phyloP scores from a whole-genome alignment of 805 yeast species.

The Jamesozyma spencerorum region DNA sequence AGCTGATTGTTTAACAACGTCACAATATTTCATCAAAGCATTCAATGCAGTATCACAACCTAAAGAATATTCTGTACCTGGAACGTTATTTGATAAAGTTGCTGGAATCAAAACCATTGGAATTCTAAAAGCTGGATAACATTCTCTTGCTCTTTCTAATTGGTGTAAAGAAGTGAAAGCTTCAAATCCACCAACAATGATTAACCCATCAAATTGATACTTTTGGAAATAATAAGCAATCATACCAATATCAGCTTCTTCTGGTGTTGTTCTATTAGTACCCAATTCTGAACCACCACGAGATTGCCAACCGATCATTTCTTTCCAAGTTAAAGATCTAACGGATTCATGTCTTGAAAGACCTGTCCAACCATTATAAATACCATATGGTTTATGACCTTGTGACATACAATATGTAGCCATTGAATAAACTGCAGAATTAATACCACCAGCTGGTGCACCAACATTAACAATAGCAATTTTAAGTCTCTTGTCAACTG shows the following conservation, averaged over 20 bases:
- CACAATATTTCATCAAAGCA: constrained; percentile 63
- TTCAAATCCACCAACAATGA: constrained; percentile 76
- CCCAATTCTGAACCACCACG: constrained; percentile 78
- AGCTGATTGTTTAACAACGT: constrained; percentile 70
- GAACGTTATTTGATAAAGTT: constrained; percentile 71
- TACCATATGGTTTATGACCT: constrained; percentile 66
- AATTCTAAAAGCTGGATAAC: constrained; percentile 63
- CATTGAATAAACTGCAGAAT: constrained; percentile 67
- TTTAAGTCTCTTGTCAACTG: constrained; percentile 44
- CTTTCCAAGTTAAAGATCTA: constrained; percentile 53
- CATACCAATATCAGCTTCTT: constrained; percentile 55
- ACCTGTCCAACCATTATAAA: constrained; percentile 69
- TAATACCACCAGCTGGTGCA: constrained; percentile 73
- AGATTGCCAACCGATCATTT: constrained; percentile 63
- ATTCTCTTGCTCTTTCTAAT: constrained; percentile 48
- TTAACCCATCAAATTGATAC: constrained; percentile 57
- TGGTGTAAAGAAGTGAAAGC: constrained; percentile 64
- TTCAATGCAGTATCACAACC: constrained; percentile 73
- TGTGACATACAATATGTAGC: constrained; percentile 66
- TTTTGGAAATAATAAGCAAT: constrained; percentile 67
- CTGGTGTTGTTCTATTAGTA: constrained; percentile 64
- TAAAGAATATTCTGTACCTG: constrained; percentile 71
- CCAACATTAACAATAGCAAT: constrained; percentile 70
- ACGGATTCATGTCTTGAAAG: constrained; percentile 55
- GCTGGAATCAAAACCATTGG: constrained; percentile 77